phyloP scores from a whole-genome alignment of 305 asterid species.

The Fraxinus sp. region DNA sequence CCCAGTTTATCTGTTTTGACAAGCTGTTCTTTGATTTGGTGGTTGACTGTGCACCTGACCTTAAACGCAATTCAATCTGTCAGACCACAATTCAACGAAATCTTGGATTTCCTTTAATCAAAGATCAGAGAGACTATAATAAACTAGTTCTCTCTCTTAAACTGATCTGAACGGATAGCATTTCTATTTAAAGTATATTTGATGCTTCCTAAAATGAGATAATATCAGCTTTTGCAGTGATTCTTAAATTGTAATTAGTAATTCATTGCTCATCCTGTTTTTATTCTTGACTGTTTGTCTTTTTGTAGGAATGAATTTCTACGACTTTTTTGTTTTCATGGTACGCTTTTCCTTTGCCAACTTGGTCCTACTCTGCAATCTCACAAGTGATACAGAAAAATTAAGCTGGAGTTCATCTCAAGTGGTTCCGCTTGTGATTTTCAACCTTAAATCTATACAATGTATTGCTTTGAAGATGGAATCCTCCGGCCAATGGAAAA shows the following conservation, averaged over 20 bases:
- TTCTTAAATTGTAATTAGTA: neutral
- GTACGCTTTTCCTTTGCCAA: slow-evolving; percentile 74
- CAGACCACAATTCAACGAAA: neutral
- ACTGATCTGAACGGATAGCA: neutral
- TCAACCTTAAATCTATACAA: slow-evolving; percentile 59
- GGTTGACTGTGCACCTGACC: neutral
- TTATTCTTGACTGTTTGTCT: slow-evolving; percentile 15
- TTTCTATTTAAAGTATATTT: neutral
- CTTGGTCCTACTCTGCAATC: slow-evolving; percentile 50
- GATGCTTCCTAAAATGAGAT: neutral
- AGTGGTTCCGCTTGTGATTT: slow-evolving; percentile 36
- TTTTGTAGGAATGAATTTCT: slow-evolving; percentile 73
- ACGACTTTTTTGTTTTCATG: slow-evolving; percentile 69
- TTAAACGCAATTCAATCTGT: neutral
- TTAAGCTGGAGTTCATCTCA: slow-evolving; percentile 35
- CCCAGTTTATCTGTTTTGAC: neutral
- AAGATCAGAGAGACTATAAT: neutral
- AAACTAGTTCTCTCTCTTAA: neutral
- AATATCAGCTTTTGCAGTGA: neutral
- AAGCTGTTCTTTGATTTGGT: neutral
- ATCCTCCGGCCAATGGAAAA: slow-evolving; percentile 36
- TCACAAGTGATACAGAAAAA: slow-evolving; percentile 22
- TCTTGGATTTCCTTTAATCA: neutral
- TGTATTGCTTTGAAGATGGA: slow-evolving; percentile 54
- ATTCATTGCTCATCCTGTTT: slow-evolving; percentile 7